A percentile compares a stretch with the other conserved stretches of the same genome.
phyloP scores from a whole-genome alignment of 495 filamentous ascomycete genomes.

The Podospora tetraspora region DNA sequence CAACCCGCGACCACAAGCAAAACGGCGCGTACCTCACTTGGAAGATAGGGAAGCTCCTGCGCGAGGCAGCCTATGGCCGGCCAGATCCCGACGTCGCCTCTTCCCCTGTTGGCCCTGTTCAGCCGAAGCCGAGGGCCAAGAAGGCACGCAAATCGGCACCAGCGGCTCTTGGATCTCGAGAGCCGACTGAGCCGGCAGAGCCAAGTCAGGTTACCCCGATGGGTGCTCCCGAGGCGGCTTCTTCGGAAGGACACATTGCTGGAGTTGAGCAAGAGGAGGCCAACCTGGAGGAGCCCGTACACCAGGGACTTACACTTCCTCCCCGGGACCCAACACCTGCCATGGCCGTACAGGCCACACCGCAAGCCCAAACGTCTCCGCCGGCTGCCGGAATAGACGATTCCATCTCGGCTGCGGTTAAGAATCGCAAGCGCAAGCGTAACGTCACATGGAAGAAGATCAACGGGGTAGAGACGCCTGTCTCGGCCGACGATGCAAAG shows the following conservation, averaged over 20 bases:
- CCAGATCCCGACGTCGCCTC: neutral
- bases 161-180: conserved; percentile 11
- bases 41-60: conserved; percentile 26
- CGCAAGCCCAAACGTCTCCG: neutral
- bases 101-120: conserved; percentile 4
- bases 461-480: conserved; percentile 32
- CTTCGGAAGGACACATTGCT: neutral
- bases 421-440: conserved; percentile 38
- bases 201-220: neutral
- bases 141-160: conserved; percentile 28
- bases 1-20: conserved; percentile 32
- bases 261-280: neutral
- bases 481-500: neutral
- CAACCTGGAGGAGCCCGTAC: neutral
- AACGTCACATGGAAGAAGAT: conserved; percentile 33
- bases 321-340: neutral
- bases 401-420: conserved; percentile 38
- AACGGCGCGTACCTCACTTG: conserved; percentile 34
- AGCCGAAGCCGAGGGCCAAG: conserved; percentile 21
- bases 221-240: neutral
- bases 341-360: neutral
- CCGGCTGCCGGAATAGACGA: neutral
- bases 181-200: neutral
- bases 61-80: conserved; percentile 20
- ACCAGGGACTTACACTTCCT: no score